Conservation (phyloP, 306 rosid genomes). For the Acacia confusa region DNA sequence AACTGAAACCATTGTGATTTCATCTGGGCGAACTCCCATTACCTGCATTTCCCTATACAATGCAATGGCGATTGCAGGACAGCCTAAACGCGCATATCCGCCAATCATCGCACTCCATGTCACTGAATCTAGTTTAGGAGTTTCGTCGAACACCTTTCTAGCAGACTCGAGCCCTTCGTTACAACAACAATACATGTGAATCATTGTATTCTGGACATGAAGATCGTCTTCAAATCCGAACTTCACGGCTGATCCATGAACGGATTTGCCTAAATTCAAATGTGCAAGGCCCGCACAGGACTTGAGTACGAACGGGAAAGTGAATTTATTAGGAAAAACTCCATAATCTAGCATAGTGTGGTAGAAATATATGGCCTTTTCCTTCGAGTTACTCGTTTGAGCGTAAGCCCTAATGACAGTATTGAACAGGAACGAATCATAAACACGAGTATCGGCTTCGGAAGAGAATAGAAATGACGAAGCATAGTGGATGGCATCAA, state of each 20-base stretch:
- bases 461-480: constrained; percentile 58
- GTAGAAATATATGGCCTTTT: constrained; percentile 44
- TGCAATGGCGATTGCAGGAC: constrained; percentile 50
- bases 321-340: constrained; percentile 76
- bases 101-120: constrained; percentile 96
- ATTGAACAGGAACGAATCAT: constrained; percentile 74
- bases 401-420: constrained; percentile 77
- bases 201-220: constrained; percentile 75
- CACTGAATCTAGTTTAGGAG: constrained; percentile 59
- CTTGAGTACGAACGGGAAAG: constrained; percentile 86
- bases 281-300: constrained; percentile 75
- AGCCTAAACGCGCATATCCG: constrained; percentile 67
- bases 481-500: constrained; percentile 58
- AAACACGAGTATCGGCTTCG: constrained; percentile 39
- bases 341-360: constrained; percentile 49
- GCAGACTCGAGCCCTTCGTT: constrained; percentile 55
- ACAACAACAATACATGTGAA: constrained; percentile 83
- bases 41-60: constrained; percentile 86
- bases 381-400: constrained; percentile 48
- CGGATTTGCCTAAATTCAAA: constrained; percentile 51
- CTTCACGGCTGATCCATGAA: constrained; percentile 68
- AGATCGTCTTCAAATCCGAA: constrained; percentile 65
- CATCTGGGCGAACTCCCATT: constrained; percentile 66
- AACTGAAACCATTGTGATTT: constrained; percentile 78
- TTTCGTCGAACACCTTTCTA: constrained; percentile 69